Evolutionary conservation across 179 eudicot species (phyloP), one percentile per base, ranked within the genome.

Genomic region (Gypsophila paniculata): DNA sequence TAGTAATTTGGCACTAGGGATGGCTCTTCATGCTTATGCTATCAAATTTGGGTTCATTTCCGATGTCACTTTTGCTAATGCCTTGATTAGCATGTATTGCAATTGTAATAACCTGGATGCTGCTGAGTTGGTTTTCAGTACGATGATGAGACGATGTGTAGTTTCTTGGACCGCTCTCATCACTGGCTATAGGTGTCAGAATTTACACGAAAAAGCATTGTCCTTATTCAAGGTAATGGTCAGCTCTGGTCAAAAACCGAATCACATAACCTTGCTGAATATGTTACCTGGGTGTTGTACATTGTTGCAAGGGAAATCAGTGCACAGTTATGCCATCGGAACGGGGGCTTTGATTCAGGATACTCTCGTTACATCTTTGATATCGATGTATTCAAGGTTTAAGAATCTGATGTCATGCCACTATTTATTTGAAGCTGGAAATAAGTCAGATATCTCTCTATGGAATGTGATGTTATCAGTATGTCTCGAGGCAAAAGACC

Each of bases 161-260:
- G 75, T 90, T 74, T 88, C 96, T 67, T 90, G 96, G 96, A 90
- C 87, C 68, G 86, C 93, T 32, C 59, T 88, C 76, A 49, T 90
- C 62, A 81, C 93, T 18, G 86, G 90, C 57, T 86, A 79, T 62
- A 77, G 83, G 62, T 34, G 11, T 77, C 79, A 72, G 18, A 78
- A 75, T 49, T 60, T 83, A 57, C 76, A 32, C 3, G 73, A 74
- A 13, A 80, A 86, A 55, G 83, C 74, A 26, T 42, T 82, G 39
- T 18, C n/a, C 39, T 72, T 79, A 68, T 78, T 89, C 73, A 69
- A 64, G 66, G 70, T 75, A 78, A 87, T 89, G 90, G 64, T 75
- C 11, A 59, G 73, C 6, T 77, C 77, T n/a, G 82, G 72, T 52
- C 73, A 76, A 48, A 81, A 73, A 68, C 96, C 96, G 70, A 80